Base-by-base conservation (phyloP, 441 rosid species). In the Croton setiger region DNA sequence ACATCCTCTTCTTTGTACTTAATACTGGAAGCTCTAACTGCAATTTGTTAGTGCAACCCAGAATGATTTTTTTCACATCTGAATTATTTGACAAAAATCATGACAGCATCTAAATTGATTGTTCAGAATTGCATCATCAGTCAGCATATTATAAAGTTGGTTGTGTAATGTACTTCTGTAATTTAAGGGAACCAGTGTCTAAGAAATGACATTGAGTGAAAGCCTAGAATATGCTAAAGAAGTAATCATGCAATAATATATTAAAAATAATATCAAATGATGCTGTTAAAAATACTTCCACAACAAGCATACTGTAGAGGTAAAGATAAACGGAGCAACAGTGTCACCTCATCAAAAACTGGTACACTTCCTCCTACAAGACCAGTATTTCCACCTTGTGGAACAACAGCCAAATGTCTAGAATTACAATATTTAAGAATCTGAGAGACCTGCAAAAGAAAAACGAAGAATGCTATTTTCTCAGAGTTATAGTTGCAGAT, bases 311-410 rank as follows among this genome's bases (percentile, higher is more conserved):
- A 21, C n/a, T 4, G 57, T 12, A 43, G 21, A 31, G 17, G 27
- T 12, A 27, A 33, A 8, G 15, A 63, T 10, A 51, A 51, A 45
- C 15, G 2, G 54, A 18, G n/a, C 2, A 43, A 36, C 31, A 9
- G 36, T 33, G 67, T 71, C 74, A 94, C 99, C 99, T 94, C 98
- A 48, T 94, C 96, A 81, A 88, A 92, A 65, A 90, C 96, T 51
- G 99, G 98, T 36, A 94, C 96, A 82, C 96, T 92, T 75, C 98
- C 99, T 59, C 99, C 99, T 41, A 92, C 99, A 77, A 92, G 97
- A 70, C 99, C 91, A 47, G 97, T 92, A 69, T 94, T 92, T 75
- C 98, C 99, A 31, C 97, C 98, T 81, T 92, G 98, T 39, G 99
- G 99, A 87, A 90, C 99, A 76, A 92, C 96, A 72, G 96, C 87